Evolutionary conservation across 2,329 filamentous ascomycete genomes (phyloP).

Genomic region (Stemphylium lycopersici): DNA sequence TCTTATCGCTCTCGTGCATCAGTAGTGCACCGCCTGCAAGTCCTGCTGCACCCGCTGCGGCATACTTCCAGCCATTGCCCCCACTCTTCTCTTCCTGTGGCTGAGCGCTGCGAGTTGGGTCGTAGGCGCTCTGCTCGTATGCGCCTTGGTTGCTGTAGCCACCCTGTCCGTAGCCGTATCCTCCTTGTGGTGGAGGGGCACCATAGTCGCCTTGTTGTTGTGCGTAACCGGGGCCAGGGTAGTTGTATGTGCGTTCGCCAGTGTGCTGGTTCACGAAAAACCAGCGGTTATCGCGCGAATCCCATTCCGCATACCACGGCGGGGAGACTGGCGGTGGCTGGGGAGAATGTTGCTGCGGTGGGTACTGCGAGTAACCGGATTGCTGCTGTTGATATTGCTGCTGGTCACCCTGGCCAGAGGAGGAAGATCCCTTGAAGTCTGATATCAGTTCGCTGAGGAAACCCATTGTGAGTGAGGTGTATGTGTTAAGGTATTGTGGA

Average conservation of each 20-base stretch:
- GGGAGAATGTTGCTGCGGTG: slow-evolving; percentile 17
- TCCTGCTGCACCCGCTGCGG: slow-evolving; percentile 31
- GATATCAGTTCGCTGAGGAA: slow-evolving; percentile 27
- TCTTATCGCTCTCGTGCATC: slow-evolving; percentile 36
- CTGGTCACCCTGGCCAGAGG: background rate
- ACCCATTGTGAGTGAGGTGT: slow-evolving; percentile 22
- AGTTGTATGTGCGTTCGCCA: slow-evolving; percentile 31
- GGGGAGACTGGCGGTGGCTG: slow-evolving; percentile 35
- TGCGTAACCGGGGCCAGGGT: slow-evolving; percentile 30
- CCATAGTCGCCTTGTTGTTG: slow-evolving; percentile 28
- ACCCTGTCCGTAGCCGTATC: slow-evolving; percentile 19
- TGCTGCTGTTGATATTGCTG: slow-evolving; percentile 5
- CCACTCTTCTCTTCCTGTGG: slow-evolving; percentile 26
- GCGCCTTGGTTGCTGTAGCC: slow-evolving; percentile 24
- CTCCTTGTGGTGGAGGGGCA: slow-evolving; percentile 13
- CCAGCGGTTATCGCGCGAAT: slow-evolving; percentile 29
- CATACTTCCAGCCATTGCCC: slow-evolving; percentile 37
- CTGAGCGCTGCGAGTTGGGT: slow-evolving; percentile 20
- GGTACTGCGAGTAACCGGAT: slow-evolving; percentile 6
- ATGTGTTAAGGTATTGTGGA: background rate
- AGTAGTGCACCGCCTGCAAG: slow-evolving; percentile 32
- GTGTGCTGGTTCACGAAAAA: slow-evolving; percentile 36
- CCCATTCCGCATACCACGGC: slow-evolving; percentile 34
- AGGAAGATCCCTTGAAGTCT: slow-evolving; percentile 17
- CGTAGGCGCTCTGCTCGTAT: slow-evolving; percentile 25